A percentile compares a stretch with the other conserved stretches of the same genome.
phyloP scores from a whole-genome alignment of 2,329 filamentous ascomycete species.

The Xylaria sp. region DNA sequence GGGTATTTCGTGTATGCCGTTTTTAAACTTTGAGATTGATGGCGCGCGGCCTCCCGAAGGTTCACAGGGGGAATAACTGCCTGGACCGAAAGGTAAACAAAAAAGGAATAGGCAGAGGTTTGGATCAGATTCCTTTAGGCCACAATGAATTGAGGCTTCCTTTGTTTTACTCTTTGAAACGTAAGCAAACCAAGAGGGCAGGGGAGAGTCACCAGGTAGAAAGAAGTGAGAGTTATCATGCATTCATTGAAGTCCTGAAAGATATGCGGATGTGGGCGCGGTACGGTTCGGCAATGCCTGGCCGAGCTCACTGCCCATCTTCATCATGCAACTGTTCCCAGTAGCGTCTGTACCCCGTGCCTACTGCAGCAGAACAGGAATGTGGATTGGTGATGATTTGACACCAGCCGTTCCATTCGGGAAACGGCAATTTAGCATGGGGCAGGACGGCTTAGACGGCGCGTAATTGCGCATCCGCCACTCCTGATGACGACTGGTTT shows the following conservation, averaged over 20 bases:
- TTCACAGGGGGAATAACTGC: slow-evolving; percentile 3
- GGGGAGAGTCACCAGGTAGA: not conserved
- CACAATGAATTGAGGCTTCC: slow-evolving; percentile 16
- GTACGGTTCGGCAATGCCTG: slow-evolving; percentile 27
- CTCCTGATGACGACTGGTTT: slow-evolving; percentile 41
- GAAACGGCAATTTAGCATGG: slow-evolving; percentile 31
- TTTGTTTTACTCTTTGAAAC: slow-evolving; percentile 2
- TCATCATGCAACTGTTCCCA: slow-evolving; percentile 13
- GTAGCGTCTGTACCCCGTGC: not conserved
- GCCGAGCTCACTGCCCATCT: slow-evolving; percentile 26
- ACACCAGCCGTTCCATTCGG: slow-evolving; percentile 17
- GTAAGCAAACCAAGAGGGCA: slow-evolving; percentile 6
- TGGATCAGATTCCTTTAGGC: not conserved
- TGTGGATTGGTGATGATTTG: slow-evolving; percentile 33
- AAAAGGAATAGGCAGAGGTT: slow-evolving; percentile 3
- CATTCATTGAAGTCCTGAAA: slow-evolving; percentile 1
- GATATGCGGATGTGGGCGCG: not conserved
- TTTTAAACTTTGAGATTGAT: slow-evolving; percentile 7
- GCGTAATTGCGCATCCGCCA: slow-evolving; percentile 36
- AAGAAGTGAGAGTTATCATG: slow-evolving; percentile 6
- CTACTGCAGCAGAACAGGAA: slow-evolving; percentile 22
- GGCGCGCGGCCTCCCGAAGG: slow-evolving; percentile 5
- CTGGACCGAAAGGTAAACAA: slow-evolving; percentile 5
- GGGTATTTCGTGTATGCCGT: slow-evolving; percentile 6
- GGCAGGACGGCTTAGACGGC: slow-evolving; percentile 30